Percentiles rank a stretch among this genome's conserved stretches.
Conservation (phyloP, 768 basidiomycete genomes). For the Coprinopsis cinerea region DNA sequence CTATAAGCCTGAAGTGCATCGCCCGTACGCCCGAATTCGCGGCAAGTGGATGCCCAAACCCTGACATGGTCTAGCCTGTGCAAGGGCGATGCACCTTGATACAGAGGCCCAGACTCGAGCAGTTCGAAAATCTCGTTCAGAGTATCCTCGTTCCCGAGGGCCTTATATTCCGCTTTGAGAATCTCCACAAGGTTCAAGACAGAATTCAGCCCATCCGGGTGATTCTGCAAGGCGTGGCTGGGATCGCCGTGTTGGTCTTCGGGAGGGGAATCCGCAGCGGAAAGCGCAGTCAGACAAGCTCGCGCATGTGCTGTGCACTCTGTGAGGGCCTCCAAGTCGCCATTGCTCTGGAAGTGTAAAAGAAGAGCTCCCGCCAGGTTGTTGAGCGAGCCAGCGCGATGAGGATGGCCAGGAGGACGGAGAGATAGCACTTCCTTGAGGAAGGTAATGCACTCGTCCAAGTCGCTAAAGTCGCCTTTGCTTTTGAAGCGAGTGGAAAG, state of each 20-base stretch:
- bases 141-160: too few species aligned
- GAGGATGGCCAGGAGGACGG: not conserved
- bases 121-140: too few species aligned
- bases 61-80: too few species aligned
- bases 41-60: too few species aligned
- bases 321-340: not conserved
- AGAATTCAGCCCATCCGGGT: too few species aligned
- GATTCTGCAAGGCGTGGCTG: not conserved
- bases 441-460: not conserved
- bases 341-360: not conserved
- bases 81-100: too few species aligned
- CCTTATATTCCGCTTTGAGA: too few species aligned
- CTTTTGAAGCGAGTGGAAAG: not conserved
- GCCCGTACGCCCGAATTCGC: too few species aligned
- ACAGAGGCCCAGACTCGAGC: too few species aligned
- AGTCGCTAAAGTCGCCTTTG: not conserved
- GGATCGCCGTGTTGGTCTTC: not conserved
- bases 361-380: too few species aligned
- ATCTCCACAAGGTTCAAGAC: too few species aligned
- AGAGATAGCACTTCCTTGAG: not conserved
- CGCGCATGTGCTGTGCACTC: slow-evolving; percentile 5
- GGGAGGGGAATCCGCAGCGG: not conserved
- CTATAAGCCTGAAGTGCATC: slow-evolving; percentile 3
- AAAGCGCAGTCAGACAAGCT: not conserved
- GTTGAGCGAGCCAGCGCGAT: not conserved